A percentile compares a stretch with the other conserved stretches of the same genome.
Evolutionary conservation across 1,284 basidiomycete species (phyloP).

Genomic region (Leccinum insigne): DNA sequence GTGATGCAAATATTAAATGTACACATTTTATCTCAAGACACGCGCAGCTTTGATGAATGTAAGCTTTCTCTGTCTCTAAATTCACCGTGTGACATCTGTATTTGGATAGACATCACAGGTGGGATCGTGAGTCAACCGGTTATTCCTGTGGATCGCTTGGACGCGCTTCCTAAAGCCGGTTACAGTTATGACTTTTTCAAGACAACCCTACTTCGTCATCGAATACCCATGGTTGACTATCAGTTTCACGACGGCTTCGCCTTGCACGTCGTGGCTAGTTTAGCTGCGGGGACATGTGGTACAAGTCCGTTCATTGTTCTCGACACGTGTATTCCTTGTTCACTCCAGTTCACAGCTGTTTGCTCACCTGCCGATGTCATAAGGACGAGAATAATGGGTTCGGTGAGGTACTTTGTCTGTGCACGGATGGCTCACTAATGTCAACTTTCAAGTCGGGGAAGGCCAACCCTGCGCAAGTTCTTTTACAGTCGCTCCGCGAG

Average conservation of each 20-base stretch:
- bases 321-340: slow-evolving; percentile 1
- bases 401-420: slow-evolving; percentile 43
- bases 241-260: slow-evolving; percentile 69
- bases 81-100: slow-evolving; percentile 11
- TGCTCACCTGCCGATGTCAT: slow-evolving; percentile 91
- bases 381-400: slow-evolving; percentile 75
- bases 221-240: slow-evolving; percentile 59
- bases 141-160: not conserved
- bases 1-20: slow-evolving; percentile 8
- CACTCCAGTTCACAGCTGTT: slow-evolving; percentile 53
- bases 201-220: slow-evolving; percentile 54
- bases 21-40: slow-evolving; percentile 38
- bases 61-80: slow-evolving; percentile 10
- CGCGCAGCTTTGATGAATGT: slow-evolving; percentile 90
- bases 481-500: slow-evolving; percentile 57
- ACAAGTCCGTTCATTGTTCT: slow-evolving; percentile 66
- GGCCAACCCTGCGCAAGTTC: slow-evolving; percentile 47
- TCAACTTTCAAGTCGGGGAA: slow-evolving; percentile 46
- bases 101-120: slow-evolving; percentile 72
- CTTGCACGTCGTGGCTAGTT: slow-evolving; percentile 65
- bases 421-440: not conserved
- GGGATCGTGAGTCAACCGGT: slow-evolving; percentile 66
- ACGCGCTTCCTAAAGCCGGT: slow-evolving; percentile 7
- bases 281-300: slow-evolving; percentile 81
- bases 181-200: slow-evolving; percentile 90